A percentile compares a stretch with the other conserved stretches of the same genome.
Conservation (phyloP, 257 asterid genomes). For the Solanum corneliomulleri region DNA sequence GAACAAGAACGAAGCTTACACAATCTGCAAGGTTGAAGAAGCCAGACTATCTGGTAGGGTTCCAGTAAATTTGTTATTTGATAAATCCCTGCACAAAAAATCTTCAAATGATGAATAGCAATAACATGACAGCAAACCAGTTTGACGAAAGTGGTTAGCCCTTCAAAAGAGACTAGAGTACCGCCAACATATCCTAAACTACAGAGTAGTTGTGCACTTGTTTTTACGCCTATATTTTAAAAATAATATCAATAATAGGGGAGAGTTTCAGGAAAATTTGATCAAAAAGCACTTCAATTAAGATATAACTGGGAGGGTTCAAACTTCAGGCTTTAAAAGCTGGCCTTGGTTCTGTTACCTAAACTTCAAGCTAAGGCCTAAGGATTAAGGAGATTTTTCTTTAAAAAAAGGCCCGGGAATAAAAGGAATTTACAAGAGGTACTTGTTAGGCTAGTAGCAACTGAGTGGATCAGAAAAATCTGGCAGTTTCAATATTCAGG, state of each 20-base stretch:
- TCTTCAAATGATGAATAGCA: neutral
- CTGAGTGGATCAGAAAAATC: neutral
- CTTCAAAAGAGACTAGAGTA: neutral
- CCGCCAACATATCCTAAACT: neutral
- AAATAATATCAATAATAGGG: neutral
- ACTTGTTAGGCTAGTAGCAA: neutral
- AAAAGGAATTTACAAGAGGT: neutral
- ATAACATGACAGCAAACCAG: neutral
- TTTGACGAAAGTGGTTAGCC: neutral
- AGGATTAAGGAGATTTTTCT: neutral
- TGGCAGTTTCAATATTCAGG: neutral
- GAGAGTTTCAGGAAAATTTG: neutral
- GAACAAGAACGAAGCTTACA: conserved; percentile 40
- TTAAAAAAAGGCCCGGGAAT: neutral
- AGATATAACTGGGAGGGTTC: neutral
- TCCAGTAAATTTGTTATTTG: conserved; percentile 69
- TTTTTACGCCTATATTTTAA: neutral
- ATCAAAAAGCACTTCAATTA: neutral
- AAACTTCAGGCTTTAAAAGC: neutral
- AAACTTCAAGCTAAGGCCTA: neutral
- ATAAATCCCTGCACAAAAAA: conserved; percentile 66
- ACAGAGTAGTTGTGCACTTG: neutral
- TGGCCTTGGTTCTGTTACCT: neutral
- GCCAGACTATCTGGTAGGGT: conserved; percentile 70
- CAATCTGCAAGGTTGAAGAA: conserved; percentile 66